Percentiles rank a stretch among this genome's conserved stretches.
Evolutionary conservation across 768 basidiomycete species (phyloP).

Genomic region (Termitomyces sp.): DNA sequence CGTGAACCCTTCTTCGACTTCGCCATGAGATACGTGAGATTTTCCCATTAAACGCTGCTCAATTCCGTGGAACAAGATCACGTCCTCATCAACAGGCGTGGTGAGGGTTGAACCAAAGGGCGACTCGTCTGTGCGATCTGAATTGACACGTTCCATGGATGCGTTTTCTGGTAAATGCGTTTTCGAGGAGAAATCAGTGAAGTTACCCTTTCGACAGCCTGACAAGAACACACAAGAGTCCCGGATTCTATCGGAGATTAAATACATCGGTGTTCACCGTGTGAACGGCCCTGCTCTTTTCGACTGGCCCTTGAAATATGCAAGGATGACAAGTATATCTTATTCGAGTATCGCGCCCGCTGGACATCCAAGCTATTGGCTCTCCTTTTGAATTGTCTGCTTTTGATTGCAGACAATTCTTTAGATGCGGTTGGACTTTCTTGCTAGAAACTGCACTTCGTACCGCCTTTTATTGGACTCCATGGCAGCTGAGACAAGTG

Average conservation of each 20-base stretch:
- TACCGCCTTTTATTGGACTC: too few relatives aligned
- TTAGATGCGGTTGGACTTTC: too few relatives aligned
- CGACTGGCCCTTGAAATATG: too few relatives aligned
- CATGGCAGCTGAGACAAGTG: too few relatives aligned
- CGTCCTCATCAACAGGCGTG: conserved; percentile 34
- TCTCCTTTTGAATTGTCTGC: too few relatives aligned
- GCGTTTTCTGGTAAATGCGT: background rate
- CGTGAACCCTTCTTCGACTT: background rate
- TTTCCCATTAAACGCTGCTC: conserved; percentile 9
- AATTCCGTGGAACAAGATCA: conserved; percentile 10
- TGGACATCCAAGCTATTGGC: too few relatives aligned
- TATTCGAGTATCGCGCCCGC: too few relatives aligned
- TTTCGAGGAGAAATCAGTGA: background rate
- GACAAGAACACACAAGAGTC: background rate
- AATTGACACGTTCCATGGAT: conserved; percentile 23
- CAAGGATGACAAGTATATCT: too few relatives aligned
- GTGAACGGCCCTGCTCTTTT: too few relatives aligned
- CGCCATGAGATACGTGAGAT: background rate
- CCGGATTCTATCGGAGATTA: background rate
- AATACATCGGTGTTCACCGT: too few relatives aligned
- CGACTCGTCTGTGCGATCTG: conserved; percentile 35
- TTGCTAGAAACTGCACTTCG: too few relatives aligned
- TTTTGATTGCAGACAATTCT: too few relatives aligned
- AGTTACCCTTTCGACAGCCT: background rate
- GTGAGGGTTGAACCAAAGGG: conserved; percentile 34